Base-by-base conservation (phyloP, 768 basidiomycete genomes). In the Naganishia antarctica region DNA sequence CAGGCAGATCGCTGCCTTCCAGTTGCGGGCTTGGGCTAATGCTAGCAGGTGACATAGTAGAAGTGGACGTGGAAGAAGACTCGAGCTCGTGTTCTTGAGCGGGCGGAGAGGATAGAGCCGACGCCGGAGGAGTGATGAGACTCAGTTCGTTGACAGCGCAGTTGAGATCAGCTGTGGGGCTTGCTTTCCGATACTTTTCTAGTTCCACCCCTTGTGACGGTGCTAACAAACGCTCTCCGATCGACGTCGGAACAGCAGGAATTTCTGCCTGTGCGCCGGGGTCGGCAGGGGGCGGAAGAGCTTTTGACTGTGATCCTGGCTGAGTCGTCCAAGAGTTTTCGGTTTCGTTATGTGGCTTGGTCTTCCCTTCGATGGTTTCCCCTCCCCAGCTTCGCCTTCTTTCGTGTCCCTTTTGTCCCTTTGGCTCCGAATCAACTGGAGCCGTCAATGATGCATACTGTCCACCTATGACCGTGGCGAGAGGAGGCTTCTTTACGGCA, bases 311-410 rank as follows among this genome's bases (percentile, higher is more conserved):
- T 23, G 53, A 32, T 46, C 34, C 63, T n/a, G 9, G 47, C 64
- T 37, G 49, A 9, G 25, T 67, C 40, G 26, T 31, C 58, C 16
- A 49, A 18, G 25, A 68, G 63, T 4, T 37, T 46, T 18, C 44
- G 12, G 29, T 32, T 34, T 18, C 64, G 64, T 49, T 70, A 45
- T 2, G 66, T 16, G 50, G 31, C 23, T 25, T 12, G 11, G 11
- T n/a, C 1, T 70, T 57, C 66, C 58, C 67, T 18, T 47, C 67
- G 26, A 66, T 43, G 8, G 69, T 45, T 8, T 63, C 66, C 21
- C 74, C 76, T 25, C 69, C 73, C 74, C 74, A 77, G 65, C 76
- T 77, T 12, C 69, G 57, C 53, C 73, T 46, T 21, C 74, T 63
- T 41, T 73, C 73, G 53, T 75, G 73, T 4, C 47, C 61, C 18